These are phyloP conservation scores for Podaxis sp. DNA, from an alignment of 768 basidiomycete genomes.

Conservation along the genomic window DNA sequence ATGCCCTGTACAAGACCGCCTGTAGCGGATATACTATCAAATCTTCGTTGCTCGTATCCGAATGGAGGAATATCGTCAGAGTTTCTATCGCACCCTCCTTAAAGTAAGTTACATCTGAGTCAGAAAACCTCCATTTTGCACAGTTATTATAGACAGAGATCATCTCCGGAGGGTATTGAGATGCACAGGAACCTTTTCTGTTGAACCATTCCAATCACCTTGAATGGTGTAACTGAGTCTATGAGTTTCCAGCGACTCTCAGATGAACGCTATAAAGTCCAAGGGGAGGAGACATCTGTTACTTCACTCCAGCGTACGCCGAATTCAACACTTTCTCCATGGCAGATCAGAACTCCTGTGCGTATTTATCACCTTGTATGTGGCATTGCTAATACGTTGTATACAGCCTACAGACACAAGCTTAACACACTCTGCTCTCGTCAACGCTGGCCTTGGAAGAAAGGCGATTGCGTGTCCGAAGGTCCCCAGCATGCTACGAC, in stretches of 20 bases:
- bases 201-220: not conserved
- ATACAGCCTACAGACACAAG: not conserved
- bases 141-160: not conserved
- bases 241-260: not conserved
- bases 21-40: too few species aligned
- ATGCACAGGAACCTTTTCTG: not conserved
- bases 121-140: too few species aligned
- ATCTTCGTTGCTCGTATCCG: too few species aligned
- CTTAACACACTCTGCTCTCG: slow-evolving; percentile 3
- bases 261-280: not conserved
- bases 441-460: not conserved
- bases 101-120: too few species aligned
- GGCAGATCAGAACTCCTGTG: not conserved
- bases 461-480: not conserved
- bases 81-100: too few species aligned
- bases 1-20: too few species aligned
- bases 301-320: not conserved
- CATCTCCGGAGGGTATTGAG: not conserved
- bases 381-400: not conserved
- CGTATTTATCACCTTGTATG: not conserved
- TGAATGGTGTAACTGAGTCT: not conserved
- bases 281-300: not conserved
- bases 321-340: not conserved
- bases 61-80: too few species aligned
- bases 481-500: not conserved